A percentile compares a stretch with the other conserved stretches of the same genome.
Evolutionary conservation across 2,329 filamentous ascomycete genomes (phyloP).

Genomic region (Curvularia spicifera): DNA sequence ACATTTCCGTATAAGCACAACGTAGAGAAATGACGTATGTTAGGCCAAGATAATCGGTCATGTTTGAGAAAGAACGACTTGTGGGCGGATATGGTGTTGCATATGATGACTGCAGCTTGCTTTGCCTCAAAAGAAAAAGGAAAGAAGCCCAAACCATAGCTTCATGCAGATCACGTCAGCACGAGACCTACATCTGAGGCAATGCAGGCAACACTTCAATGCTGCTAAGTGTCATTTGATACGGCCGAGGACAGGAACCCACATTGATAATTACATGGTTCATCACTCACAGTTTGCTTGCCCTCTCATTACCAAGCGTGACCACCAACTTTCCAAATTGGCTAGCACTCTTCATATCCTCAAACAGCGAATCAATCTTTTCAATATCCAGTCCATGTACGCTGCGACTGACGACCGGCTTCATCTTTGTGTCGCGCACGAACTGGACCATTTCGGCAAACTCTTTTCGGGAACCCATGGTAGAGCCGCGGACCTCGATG

Average conservation of each 20-base stretch:
- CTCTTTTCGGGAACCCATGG: conserved; percentile 90
- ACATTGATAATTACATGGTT: no score
- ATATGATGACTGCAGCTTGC: not conserved
- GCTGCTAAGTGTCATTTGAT: not conserved
- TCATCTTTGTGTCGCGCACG: conserved; percentile 73
- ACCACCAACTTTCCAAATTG: conserved; percentile 96
- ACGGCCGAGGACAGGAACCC: not conserved
- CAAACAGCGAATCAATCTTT: conserved; percentile 82
- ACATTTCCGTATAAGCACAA: not conserved
- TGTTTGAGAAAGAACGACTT: not conserved
- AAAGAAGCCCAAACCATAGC: not conserved
- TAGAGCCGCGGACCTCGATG: conserved; percentile 82
- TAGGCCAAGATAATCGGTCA: not conserved
- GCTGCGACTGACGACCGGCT: conserved; percentile 76
- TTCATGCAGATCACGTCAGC: not conserved
- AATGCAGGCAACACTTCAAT: not conserved
- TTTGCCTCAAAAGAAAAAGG: not conserved
- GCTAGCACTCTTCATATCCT: conserved; percentile 81
- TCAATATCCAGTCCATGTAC: conserved; percentile 74
- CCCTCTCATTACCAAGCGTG: conserved; percentile 35
- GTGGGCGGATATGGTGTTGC: not conserved
- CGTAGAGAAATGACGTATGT: not conserved
- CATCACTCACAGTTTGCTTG: conserved; percentile 42
- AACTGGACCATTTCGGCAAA: conserved; percentile 91
- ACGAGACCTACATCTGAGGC: not conserved